Percentiles rank a stretch among this genome's conserved stretches.
These are phyloP conservation scores for Vitis hybrid DNA, from an alignment of 177 flowering plant species.

Conservation along the genomic window DNA sequence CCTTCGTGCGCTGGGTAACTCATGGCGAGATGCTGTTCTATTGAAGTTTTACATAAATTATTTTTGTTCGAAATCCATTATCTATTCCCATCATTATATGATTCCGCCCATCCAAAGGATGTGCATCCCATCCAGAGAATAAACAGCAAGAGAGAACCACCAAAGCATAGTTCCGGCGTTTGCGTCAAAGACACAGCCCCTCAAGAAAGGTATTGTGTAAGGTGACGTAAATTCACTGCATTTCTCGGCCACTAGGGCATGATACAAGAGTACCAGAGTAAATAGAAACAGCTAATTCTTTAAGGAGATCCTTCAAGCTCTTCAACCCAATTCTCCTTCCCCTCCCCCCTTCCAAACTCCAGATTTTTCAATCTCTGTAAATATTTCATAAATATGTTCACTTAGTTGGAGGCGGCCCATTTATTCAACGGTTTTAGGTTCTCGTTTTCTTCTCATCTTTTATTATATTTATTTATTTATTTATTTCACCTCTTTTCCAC, in stretches of 20 bases:
- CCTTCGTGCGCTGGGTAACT: constrained; percentile 43
- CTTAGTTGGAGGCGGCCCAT: constrained; percentile 3
- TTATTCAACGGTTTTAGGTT: too few species aligned
- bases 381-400: constrained; percentile 12
- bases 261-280: constrained; percentile 2
- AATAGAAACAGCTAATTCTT: constrained; percentile 25
- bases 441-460: constrained; percentile 8
- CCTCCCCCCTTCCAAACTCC: neutral
- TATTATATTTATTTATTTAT: neutral
- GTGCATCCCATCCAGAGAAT: constrained; percentile 19
- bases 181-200: neutral
- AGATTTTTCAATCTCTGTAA: constrained; percentile 17
- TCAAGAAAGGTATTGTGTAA: constrained; percentile 8
- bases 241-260: constrained; percentile 7
- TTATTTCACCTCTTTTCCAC: neutral
- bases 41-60: constrained; percentile 11
- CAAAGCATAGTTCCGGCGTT: neutral
- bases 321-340: neutral
- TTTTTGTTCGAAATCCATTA: constrained; percentile 7
- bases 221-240: constrained; percentile 10
- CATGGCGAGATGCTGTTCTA: constrained; percentile 32
- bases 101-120: constrained; percentile 47
- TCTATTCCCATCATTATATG: constrained; percentile 10
- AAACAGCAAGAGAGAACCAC: constrained; percentile 2
- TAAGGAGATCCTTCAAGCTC: constrained; percentile 17